These are phyloP conservation scores for Albizia julibrissin DNA, from an alignment of 306 rosid species.

Conservation along the genomic window DNA sequence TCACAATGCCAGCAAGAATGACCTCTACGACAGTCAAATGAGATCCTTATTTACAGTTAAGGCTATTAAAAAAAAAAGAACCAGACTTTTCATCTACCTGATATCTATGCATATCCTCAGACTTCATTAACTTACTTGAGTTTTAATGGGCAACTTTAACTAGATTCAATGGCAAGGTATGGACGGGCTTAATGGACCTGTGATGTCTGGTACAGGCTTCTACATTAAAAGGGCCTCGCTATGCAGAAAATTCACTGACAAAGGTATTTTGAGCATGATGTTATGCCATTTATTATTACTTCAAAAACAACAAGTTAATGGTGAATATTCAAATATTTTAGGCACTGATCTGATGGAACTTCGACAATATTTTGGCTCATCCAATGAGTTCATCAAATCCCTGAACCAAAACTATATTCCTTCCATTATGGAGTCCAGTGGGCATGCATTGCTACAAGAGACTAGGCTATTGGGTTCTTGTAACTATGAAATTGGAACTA, in stretches of 20 bases:
- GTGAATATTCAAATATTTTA: constrained; percentile 16
- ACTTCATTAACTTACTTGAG: neutral
- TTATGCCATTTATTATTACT: neutral
- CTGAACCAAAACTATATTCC: constrained; percentile 28
- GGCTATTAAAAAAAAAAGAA: neutral
- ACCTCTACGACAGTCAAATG: constrained; percentile 57
- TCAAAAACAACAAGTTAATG: neutral
- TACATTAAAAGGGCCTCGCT: constrained; percentile 53
- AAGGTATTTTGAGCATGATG: constrained; percentile 38
- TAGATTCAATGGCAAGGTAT: constrained; percentile 56
- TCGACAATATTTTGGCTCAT: constrained; percentile 46
- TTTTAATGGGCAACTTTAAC: neutral
- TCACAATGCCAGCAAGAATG: constrained; percentile 49
- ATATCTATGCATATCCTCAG: neutral
- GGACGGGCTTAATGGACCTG: constrained; percentile 65
- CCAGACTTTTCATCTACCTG: constrained; percentile 14
- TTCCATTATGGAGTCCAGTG: constrained; percentile 8
- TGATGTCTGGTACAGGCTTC: constrained; percentile 59
- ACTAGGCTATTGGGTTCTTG: constrained; percentile 52
- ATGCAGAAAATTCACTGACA: constrained; percentile 32
- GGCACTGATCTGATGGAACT: constrained; percentile 44
- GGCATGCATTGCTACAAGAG: constrained; percentile 29
- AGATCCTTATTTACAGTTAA: constrained; percentile 46
- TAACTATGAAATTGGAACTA: constrained; percentile 49
- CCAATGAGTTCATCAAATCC: constrained; percentile 57